Evolutionary conservation across 1,139 yeast genomes (phyloP), one percentile per base, ranked within the genome.

Genomic region (Eremothecium cymbalariae): DNA sequence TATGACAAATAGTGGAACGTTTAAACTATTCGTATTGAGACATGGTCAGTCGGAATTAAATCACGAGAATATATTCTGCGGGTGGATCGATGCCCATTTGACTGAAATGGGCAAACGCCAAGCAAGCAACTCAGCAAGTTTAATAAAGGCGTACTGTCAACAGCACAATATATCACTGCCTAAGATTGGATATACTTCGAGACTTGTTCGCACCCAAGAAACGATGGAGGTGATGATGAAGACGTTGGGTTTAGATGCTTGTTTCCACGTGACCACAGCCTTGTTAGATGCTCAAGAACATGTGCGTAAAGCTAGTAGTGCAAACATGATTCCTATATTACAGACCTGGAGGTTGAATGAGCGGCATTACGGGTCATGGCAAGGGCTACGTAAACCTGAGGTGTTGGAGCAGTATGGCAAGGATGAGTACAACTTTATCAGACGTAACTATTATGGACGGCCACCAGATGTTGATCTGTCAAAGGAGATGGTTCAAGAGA

Each of bases 21-120:
- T 53, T 31, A 56, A 48, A 33, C 38, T 57, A 9, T 47, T 54
- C 27, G 37, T 55, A 8, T 35, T 57, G 24, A 56, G 94, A 47
- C 93, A 82, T 51, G 94, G 94, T 2, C 82, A 81, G 50, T 75
- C 84, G 13, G 72, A 74, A 50, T 73, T 83, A 71, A 82, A 82
- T 51, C 72, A 77, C 45, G 72, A 70, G 36, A 75, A 79, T 53
- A 65, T 70, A 42, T 82, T 82, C 54, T 79, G 90, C 50, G 94
- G 94, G 2, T 82, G 94, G 94, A 69, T 78, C n/a, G 90, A 82
- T 56, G 74, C 80, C 8, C 70, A 70, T 24, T 59, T 81, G 37
- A 72, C 83, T 4, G 67, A 61, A 1, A 70, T 70, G 41, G 93
- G 94, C 2, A 59, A 65, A 40, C 46, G 59, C 8, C 90, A 81